Evolutionary conservation across 495 filamentous ascomycete species (phyloP).

Genomic region (Aspergillus diversus): DNA sequence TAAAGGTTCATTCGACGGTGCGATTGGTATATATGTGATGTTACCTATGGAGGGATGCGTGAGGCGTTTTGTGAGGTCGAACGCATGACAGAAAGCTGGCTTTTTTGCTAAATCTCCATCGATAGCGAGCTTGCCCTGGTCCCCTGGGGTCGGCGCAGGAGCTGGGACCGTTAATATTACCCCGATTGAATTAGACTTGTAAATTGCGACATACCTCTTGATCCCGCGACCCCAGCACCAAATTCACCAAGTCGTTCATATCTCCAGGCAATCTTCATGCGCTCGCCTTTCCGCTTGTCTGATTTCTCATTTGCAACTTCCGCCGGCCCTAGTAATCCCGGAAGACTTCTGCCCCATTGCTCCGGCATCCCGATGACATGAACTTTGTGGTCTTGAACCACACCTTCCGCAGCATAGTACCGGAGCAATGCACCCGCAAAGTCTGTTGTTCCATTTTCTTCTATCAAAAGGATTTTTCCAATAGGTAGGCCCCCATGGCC

Average conservation of each 20-base stretch:
- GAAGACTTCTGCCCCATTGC: conserved; percentile 80
- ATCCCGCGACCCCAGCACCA: conserved; percentile 52
- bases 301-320: conserved; percentile 49
- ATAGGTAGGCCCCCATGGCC: conserved; percentile 88
- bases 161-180: conserved; percentile 29
- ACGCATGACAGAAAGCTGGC: conserved; percentile 78
- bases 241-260: conserved; percentile 84
- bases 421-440: conserved; percentile 83
- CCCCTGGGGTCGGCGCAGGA: conserved; percentile 30
- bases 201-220: conserved; percentile 52
- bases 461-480: conserved; percentile 79
- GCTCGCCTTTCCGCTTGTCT: conserved; percentile 57
- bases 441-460: conserved; percentile 93
- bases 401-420: conserved; percentile 91
- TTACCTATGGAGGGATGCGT: conserved; percentile 57
- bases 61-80: conserved; percentile 87
- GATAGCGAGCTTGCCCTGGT: conserved; percentile 29
- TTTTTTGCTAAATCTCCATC: conserved; percentile 27
- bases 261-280: conserved; percentile 99
- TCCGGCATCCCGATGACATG: conserved; percentile 81
- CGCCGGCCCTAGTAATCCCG: conserved; percentile 64
- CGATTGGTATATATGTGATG: conserved; percentile 61
- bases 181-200: not conserved
- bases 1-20: conserved; percentile 57
- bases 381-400: conserved; percentile 87